These are phyloP conservation scores for Eucalyptus lansdowneana DNA, from an alignment of 345 rosid genomes.

Conservation along the genomic window DNA sequence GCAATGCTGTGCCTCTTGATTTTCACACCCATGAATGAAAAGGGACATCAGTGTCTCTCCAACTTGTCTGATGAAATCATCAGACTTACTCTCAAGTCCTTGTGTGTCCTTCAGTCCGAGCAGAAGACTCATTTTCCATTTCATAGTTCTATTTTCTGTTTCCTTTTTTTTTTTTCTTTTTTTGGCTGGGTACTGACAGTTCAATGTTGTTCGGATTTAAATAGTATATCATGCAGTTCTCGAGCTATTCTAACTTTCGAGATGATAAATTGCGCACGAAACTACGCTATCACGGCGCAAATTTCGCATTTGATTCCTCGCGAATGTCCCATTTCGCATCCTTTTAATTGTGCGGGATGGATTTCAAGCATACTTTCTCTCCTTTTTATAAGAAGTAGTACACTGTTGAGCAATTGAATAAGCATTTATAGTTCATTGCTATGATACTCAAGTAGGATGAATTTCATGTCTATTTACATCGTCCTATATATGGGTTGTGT, in stretches of 20 bases:
- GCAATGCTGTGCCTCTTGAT: neutral
- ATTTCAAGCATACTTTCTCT: neutral
- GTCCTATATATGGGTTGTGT: neutral
- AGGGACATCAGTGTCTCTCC: neutral
- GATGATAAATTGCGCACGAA: neutral
- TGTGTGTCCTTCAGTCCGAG: neutral
- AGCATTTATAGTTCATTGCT: neutral
- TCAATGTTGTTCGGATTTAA: neutral
- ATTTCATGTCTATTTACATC: neutral
- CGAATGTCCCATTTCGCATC: neutral
- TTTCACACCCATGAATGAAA: neutral
- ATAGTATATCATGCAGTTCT: neutral
- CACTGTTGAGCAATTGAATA: neutral
- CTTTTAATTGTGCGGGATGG: neutral
- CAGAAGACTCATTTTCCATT: neutral
- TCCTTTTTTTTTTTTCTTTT: neutral
- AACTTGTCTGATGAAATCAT: neutral
- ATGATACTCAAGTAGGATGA: neutral
- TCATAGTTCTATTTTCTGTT: neutral
- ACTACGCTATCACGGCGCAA: neutral
- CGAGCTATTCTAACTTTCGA: neutral
- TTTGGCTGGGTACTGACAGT: neutral
- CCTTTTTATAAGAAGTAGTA: neutral
- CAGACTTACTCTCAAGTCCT: neutral
- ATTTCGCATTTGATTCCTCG: neutral